phyloP scores from a whole-genome alignment of 768 basidiomycete species.

The Amanita rimosa region DNA sequence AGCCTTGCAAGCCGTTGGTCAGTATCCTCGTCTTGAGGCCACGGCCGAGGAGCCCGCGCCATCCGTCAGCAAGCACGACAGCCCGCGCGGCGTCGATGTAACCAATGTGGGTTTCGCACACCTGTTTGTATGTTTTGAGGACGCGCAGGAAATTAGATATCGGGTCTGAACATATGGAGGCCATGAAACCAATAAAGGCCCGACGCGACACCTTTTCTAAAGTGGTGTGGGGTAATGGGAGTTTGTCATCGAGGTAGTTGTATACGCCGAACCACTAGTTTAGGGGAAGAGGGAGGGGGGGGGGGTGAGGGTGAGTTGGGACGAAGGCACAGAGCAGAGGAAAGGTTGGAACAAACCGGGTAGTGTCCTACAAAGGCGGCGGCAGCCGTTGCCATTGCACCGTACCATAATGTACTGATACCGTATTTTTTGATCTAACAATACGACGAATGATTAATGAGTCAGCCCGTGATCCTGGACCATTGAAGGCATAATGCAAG shows the following conservation, averaged over 20 bases:
- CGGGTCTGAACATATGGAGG: slow-evolving; percentile 79
- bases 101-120: slow-evolving; percentile 68
- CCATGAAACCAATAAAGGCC: slow-evolving; percentile 85
- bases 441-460: too few species aligned
- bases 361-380: slow-evolving; percentile 93
- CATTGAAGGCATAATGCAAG: too few species aligned
- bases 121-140: slow-evolving; percentile 93
- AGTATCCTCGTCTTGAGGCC: slow-evolving; percentile 84
- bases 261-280: slow-evolving; percentile 78
- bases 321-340: too few species aligned
- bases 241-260: slow-evolving; percentile 58
- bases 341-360: slow-evolving; percentile 35
- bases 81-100: slow-evolving; percentile 70
- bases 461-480: neutral
- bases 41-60: slow-evolving; percentile 74
- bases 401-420: slow-evolving; percentile 76
- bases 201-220: slow-evolving; percentile 59
- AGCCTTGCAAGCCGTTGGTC: slow-evolving; percentile 84
- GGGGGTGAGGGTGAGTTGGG: neutral
- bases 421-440: slow-evolving; percentile 66
- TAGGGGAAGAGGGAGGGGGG: too few species aligned
- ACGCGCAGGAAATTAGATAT: slow-evolving; percentile 85
- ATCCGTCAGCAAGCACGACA: slow-evolving; percentile 67
- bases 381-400: slow-evolving; percentile 83
- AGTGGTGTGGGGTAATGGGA: slow-evolving; percentile 45